These are phyloP conservation scores for Aegilops longissima DNA, from an alignment of 176 grass and related monocot genomes.

Conservation along the genomic window DNA sequence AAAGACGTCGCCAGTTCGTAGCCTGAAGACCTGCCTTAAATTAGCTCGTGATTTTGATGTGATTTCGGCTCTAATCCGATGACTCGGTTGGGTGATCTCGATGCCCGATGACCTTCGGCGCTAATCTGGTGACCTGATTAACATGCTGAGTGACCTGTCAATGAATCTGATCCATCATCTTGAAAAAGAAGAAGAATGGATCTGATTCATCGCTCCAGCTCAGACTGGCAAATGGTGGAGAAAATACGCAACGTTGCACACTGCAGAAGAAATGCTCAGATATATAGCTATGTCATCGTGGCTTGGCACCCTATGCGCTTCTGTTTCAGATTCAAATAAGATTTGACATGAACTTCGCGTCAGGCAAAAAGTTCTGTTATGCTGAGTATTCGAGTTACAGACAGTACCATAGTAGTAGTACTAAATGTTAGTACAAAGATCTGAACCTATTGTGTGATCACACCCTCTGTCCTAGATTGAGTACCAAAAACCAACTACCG, in stretches of 20 bases:
- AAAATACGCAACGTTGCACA: not conserved
- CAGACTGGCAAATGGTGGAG: not conserved
- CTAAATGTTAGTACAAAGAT: slow-evolving; percentile 16
- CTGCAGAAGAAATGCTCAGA: not conserved
- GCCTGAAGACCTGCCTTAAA: not conserved
- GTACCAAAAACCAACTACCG: not conserved
- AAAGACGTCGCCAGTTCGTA: not conserved
- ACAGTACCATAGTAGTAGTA: not conserved
- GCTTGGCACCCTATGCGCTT: not conserved
- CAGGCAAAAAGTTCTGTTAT: too few species aligned
- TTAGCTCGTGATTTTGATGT: not conserved
- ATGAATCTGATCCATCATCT: not conserved
- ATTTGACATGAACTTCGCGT: not conserved
- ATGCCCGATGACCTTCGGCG: not conserved
- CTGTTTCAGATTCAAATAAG: not conserved
- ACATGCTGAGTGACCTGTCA: not conserved
- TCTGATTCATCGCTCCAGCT: too few species aligned
- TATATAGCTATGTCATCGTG: not conserved
- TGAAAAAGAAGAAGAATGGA: too few species aligned
- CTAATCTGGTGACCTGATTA: slow-evolving; percentile 3
- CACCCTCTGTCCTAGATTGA: not conserved
- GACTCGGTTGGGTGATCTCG: not conserved
- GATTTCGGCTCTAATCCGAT: not conserved
- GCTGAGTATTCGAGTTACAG: slow-evolving; percentile 10
- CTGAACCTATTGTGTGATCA: slow-evolving; percentile 6